Percentiles rank a stretch among this genome's conserved stretches.
phyloP scores from a whole-genome alignment of 1,284 basidiomycete species.

The Tetrapyrgos nigripes region DNA sequence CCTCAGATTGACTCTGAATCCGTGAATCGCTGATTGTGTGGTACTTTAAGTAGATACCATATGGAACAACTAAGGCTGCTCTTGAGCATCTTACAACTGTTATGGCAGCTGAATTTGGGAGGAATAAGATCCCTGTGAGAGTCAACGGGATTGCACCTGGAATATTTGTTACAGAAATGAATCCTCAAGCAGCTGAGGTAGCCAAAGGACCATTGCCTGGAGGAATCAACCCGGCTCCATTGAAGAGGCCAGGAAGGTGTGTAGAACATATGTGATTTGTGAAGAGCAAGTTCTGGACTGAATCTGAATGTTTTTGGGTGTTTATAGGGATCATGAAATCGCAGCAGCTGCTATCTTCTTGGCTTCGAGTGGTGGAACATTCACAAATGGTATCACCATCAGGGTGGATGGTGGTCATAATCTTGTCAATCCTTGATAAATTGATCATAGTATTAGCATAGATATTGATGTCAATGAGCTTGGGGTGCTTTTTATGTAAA shows the following conservation, averaged over 20 bases:
- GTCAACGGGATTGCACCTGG: neutral
- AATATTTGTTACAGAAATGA: neutral
- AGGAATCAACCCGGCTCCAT: neutral
- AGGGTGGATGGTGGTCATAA: neutral
- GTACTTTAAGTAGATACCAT: neutral
- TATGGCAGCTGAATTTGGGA: neutral
- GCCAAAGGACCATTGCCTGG: neutral
- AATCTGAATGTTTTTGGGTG: no score
- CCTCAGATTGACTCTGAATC: slow-evolving; percentile 32
- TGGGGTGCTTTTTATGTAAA: no score
- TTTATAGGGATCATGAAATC: neutral
- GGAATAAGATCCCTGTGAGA: neutral
- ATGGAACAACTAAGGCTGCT: neutral
- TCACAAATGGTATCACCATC: neutral
- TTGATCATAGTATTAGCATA: no score
- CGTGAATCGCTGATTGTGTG: neutral
- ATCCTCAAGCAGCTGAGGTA: neutral
- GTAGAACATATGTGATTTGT: neutral
- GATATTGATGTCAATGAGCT: no score
- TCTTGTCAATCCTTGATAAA: neutral
- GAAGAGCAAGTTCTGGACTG: no score
- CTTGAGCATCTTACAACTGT: neutral
- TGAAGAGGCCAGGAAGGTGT: neutral
- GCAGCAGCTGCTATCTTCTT: neutral
- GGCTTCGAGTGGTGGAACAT: neutral